A percentile compares a stretch with the other conserved stretches of the same genome.
Conservation (phyloP, 768 basidiomycete species). For the Krasilnikovozyma curviuscula region DNA sequence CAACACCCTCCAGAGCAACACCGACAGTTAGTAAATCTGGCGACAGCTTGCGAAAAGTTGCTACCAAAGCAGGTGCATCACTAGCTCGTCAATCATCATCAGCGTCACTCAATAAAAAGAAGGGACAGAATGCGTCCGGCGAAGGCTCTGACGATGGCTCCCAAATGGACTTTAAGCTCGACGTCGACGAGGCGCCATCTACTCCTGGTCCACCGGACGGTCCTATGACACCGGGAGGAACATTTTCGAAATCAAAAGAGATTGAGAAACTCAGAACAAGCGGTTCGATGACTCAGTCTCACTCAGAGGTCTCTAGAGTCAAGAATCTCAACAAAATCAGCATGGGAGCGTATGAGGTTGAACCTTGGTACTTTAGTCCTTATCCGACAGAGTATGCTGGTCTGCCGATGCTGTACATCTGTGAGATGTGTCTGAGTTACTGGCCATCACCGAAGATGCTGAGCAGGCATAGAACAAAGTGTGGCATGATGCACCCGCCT, state of each 20-base stretch:
- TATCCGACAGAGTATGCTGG: conserved; percentile 98
- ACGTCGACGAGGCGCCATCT: not conserved
- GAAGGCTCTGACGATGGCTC: conserved; percentile 17
- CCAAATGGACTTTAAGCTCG: conserved; percentile 29
- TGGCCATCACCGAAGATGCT: conserved; percentile 82
- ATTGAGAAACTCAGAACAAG: conserved; percentile 95
- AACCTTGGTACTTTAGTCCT: conserved; percentile 99
- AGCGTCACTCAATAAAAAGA: too few relatives aligned
- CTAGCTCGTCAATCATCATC: too few relatives aligned
- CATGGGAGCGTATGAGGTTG: conserved; percentile 90
- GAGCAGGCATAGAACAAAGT: conserved; percentile 72
- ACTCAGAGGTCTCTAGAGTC: conserved; percentile 91
- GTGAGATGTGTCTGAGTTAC: conserved; percentile 93
- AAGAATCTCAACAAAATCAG: conserved; percentile 94
- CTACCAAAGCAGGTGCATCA: conserved; percentile 23
- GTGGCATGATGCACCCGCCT: conserved; percentile 79
- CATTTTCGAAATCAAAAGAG: conserved; percentile 93
- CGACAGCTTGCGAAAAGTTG: conserved; percentile 11
- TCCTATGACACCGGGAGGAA: conserved; percentile 34
- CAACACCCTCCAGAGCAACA: not conserved
- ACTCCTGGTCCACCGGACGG: conserved; percentile 30
- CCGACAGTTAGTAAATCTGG: conserved; percentile 7
- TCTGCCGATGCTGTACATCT: conserved; percentile 83
- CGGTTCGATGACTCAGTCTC: conserved; percentile 96
- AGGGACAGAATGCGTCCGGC: conserved; percentile 31